These are phyloP conservation scores for Pythium coloratum DNA, from an alignment of 352 stramenopile species.

Conservation along the genomic window DNA sequence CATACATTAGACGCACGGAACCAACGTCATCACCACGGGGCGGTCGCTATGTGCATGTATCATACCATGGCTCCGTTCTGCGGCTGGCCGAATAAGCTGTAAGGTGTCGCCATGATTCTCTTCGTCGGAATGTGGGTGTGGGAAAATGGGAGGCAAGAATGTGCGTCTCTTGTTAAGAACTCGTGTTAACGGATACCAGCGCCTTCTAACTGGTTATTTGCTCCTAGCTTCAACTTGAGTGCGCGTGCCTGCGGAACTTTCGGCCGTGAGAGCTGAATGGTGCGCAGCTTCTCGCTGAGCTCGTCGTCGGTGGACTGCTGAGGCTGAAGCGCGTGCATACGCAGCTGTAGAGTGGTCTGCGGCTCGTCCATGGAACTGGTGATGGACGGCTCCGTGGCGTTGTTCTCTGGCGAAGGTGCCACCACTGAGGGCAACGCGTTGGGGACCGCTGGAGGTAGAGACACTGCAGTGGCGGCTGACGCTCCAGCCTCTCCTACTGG, in stretches of 20 bases:
- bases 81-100: not conserved
- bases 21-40: not conserved
- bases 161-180: slow-evolving; percentile 26
- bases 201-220: slow-evolving; percentile 22
- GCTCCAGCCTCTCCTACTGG: slow-evolving; percentile 1
- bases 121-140: slow-evolving; percentile 1
- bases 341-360: slow-evolving; percentile 13
- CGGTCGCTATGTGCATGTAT: not conserved
- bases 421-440: not conserved
- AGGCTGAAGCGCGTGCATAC: slow-evolving; percentile 14
- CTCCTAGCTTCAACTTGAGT: slow-evolving; percentile 37
- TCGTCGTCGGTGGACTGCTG: slow-evolving; percentile 52
- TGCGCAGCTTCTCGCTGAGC: slow-evolving; percentile 61
- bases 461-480: not conserved
- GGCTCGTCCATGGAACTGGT: not conserved
- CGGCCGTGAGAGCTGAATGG: slow-evolving; percentile 64
- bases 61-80: slow-evolving; percentile 5
- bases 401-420: not conserved
- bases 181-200: slow-evolving; percentile 9
- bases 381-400: not conserved
- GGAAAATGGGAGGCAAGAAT: slow-evolving; percentile 7
- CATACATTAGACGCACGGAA: not conserved
- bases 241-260: slow-evolving; percentile 32
- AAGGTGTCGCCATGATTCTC: slow-evolving; percentile 14
- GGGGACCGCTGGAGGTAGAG: not conserved